Base-by-base conservation (phyloP, 1,284 basidiomycete species). In the Marasmius tenuissimus region DNA sequence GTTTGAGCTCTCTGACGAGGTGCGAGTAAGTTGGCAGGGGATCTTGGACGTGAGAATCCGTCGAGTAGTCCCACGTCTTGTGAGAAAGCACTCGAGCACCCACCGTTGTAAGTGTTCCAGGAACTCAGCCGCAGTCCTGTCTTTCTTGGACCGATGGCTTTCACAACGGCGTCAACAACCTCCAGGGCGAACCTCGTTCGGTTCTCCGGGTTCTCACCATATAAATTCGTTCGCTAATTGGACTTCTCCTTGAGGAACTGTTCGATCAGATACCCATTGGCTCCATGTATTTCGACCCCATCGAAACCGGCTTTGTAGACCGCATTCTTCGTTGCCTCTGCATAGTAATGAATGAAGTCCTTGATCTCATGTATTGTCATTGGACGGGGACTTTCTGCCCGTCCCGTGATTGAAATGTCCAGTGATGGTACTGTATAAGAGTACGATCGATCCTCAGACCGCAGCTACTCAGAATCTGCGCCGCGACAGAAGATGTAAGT, bases 41-140 rank as follows among this genome's bases (percentile, higher is more conserved):
- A 58, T 85, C 77, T 10, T 71, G 62, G 77, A 81, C 78, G 33
- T 74, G 67, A 80, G 16, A 1, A 47, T 8, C 45, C 8, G 16
- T 20, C 45, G 27, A 27, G 27, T 27, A 27, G 27, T 27, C 4
- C 5, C 7, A 16, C 5, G 4, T 27, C 27, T 27, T 2, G 27
- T 27, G 27, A 27, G 27, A 27, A 47, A 18, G 45, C 2, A n/a
- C 11, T 8, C 20, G 56, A 55, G 47, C 16, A 37, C 63, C 14
- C 14, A 73, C 78, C 79, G 61, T 82, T 69, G 63, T 69, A 76
- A 0, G 61, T 62, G 59, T 74, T 75, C 78, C 81, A 89, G 0
- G 87, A 87, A 56, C 82, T 82, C 51, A 86, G 63, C 11, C 86
- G 76, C 60, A 86, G 73, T 3, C 74, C 83, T 5, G 78, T 76